Percentiles rank a stretch among this genome's conserved stretches.
Conservation (phyloP, 495 filamentous ascomycete species). For the Talaromyces stipitatus region DNA sequence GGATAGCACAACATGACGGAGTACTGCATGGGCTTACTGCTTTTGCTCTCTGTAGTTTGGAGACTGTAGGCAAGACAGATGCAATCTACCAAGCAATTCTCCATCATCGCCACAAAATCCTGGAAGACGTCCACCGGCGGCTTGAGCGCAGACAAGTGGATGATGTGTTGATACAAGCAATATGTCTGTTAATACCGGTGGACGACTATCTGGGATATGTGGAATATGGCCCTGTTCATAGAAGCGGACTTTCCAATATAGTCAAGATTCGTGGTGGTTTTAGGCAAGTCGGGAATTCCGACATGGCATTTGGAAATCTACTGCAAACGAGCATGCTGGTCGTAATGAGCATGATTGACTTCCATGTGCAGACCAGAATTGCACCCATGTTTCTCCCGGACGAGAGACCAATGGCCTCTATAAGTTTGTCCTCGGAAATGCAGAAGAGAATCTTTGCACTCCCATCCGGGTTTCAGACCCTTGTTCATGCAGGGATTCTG, state of each 20-base stretch:
- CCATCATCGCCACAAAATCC: background rate
- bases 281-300: background rate
- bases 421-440: background rate
- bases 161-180: background rate
- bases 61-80: background rate
- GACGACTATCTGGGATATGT: background rate
- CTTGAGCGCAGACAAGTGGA: background rate
- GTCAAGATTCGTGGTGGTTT: background rate
- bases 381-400: background rate
- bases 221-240: background rate
- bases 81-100: background rate
- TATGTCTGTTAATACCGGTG: background rate
- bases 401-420: background rate
- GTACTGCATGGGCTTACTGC: background rate
- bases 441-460: background rate
- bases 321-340: background rate
- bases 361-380: background rate
- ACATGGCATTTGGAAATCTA: background rate
- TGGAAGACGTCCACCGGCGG: background rate
- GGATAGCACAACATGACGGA: background rate
- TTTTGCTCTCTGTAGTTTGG: background rate
- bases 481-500: background rate
- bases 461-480: background rate
- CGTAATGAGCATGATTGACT: background rate
- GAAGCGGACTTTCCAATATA: background rate